Base-by-base conservation (phyloP, 2,329 filamentous ascomycete genomes). In the Anisogramma anomala region DNA sequence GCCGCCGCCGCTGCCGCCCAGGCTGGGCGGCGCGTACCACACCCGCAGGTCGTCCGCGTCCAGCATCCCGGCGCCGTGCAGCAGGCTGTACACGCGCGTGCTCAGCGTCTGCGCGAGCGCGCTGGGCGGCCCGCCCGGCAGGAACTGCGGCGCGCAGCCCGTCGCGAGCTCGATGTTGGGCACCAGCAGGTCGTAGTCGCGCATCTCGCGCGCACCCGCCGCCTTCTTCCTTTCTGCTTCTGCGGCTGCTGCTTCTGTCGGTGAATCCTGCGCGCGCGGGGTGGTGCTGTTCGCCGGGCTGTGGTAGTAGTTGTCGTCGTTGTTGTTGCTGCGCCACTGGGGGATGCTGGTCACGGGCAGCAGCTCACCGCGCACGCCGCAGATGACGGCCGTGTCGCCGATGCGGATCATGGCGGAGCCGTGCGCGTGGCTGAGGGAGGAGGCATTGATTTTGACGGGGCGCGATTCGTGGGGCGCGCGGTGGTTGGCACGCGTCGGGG, bases 141-240 rank as follows among this genome's bases (percentile, higher is more conserved):
- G 69, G 52, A 89, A 86, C 17, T 82, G 74, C 3, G 89, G 88
- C 6, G 87, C 84, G 56, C 84, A 93, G 26, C 91, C 91, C 1
- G 91, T 98, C 25, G 82, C 82, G 23, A 98, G 67, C 57, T 95
- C 91, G 41, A 98, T 76, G 56, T 98, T 98, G 2, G 91, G 89
- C 2, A 98, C 88, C 2, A 98, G 66, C 11, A 98, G 66, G 53
- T 85, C 79, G 55, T 77, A 72, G 42, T 77, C 73, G 45, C 64
- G 66, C 41, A 77, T 62, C 58, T 76, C 77, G 48, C 52, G 55
- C 50, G 51, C 55, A 52, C 49, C 59, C 52, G 50, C 50, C 37
- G 48, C 53, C 39, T 32, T 55, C 20, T 35, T 8, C 27, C 32
- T 14, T 22, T 37, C 45, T 45, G 43, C 54, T 55, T 48, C 53